Evolutionary conservation across 106 monocot species (phyloP), one percentile per base, ranked within the genome.

Genomic region (Allium fistulosum): DNA sequence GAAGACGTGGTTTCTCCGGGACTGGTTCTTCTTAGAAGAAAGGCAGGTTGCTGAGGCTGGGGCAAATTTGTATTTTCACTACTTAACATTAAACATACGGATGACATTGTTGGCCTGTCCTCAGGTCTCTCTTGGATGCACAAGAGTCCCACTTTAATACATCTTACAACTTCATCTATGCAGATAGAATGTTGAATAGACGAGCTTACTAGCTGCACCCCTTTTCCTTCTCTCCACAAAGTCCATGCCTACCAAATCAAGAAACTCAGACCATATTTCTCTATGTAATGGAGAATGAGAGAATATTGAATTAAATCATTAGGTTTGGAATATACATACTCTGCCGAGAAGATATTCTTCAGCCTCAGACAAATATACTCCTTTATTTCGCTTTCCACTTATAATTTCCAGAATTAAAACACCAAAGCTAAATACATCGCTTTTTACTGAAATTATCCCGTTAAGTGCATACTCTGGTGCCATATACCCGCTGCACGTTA

Each of bases 351-450:
- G 77, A 59, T 74, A 74, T 71, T 66, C 17, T 27, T 48, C 53
- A 57, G 53, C 50, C 7, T 74, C 78, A 0, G 65, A 22, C 46
- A 57, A 57, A 46, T 60, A 66, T 13, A 74, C 53, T 11, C 69
- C 74, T 6, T 74, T 59, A 9, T 71, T 83, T 67, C 66, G 71
- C 66, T 59, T 67, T 26, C 83, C 79, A 22, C 79, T 83, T 49
- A 83, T 45, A 27, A 83, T 69, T 58, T 83, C 83, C 28, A 83
- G 49, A 16, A 76, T 62, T 63, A 83, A 59, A 49, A 83, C 75
- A 11, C 83, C 83, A 53, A 68, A 83, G 63, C 83, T 83, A 58
- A 83, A 83, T 27, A 83, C 79, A 53, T 83, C 83, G 9, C 79
- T 75, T 65, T 83, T 83, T 11, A 64, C 65, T 28, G 82, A 82